Conservation (phyloP, 148 eudicot species). For the Rhododendron molle region DNA sequence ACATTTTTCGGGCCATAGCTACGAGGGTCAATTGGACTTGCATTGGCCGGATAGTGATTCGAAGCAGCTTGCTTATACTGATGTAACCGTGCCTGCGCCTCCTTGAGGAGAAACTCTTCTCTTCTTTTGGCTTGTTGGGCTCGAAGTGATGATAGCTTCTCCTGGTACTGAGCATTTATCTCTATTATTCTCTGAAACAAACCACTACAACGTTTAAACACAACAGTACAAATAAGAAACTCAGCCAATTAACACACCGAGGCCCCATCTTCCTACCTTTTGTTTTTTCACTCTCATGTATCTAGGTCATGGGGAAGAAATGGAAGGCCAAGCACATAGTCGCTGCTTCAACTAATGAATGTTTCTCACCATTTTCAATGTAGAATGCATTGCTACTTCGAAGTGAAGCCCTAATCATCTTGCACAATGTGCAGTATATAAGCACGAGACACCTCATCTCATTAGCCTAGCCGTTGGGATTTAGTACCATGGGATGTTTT, state of each 20-base stretch:
- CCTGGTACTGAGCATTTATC: slow-evolving; percentile 44
- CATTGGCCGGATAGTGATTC: neutral
- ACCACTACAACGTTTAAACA: neutral
- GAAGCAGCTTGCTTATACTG: slow-evolving; percentile 16
- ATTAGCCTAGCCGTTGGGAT: neutral
- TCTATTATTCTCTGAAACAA: slow-evolving; percentile 46
- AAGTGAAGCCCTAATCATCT: neutral
- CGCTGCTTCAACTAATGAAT: neutral
- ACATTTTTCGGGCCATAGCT: neutral
- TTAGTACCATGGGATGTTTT: neutral
- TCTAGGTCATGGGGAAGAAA: neutral
- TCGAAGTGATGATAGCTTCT: slow-evolving; percentile 20
- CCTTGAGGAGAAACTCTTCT: slow-evolving; percentile 24
- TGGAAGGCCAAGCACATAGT: neutral
- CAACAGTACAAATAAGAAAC: neutral
- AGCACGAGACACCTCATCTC: neutral
- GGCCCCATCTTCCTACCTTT: neutral
- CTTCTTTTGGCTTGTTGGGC: slow-evolving; percentile 21
- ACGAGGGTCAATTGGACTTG: slow-evolving; percentile 7
- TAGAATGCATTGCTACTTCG: neutral
- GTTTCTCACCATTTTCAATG: neutral
- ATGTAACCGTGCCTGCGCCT: slow-evolving; percentile 17
- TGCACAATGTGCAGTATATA: neutral
- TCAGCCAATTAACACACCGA: neutral
- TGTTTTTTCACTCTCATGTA: neutral